Evolutionary conservation across 129 eudicot genomes (phyloP).

Genomic region (Flaveria ramosissima): DNA sequence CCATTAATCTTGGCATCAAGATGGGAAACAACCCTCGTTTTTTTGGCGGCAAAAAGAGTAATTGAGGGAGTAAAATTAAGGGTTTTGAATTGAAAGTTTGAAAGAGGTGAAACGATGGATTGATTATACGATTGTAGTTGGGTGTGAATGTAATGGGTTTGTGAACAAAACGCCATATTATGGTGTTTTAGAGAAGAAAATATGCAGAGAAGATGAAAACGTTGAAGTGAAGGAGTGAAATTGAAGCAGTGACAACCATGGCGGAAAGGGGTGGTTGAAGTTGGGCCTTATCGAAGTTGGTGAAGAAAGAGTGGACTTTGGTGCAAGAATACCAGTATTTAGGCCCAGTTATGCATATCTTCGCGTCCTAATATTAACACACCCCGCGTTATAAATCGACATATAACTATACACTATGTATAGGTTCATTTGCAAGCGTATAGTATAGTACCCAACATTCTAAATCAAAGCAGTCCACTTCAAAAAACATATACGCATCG

Average conservation of each 20-base stretch:
- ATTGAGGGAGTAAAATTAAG: constrained; percentile 33
- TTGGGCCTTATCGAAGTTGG: constrained; percentile 28
- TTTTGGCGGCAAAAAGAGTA: constrained; percentile 45
- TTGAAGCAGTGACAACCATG: neutral
- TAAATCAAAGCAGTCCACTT: no score
- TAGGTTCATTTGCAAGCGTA: no score
- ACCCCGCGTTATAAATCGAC: no score
- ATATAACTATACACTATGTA: no score
- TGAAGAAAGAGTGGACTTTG: neutral
- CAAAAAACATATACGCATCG: no score
- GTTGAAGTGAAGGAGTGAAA: constrained; percentile 12
- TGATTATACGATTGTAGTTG: constrained; percentile 20
- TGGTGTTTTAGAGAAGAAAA: constrained; percentile 22
- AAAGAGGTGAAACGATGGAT: constrained; percentile 19
- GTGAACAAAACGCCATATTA: constrained; percentile 47
- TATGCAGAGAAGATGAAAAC: neutral
- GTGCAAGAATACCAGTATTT: neutral
- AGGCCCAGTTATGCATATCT: neutral
- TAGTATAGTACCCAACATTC: no score
- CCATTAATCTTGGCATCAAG: constrained; percentile 78
- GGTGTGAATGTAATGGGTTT: constrained; percentile 36
- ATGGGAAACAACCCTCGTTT: constrained; percentile 57
- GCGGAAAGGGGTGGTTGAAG: neutral
- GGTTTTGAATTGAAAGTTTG: constrained; percentile 28
- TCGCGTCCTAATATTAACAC: no score